These are phyloP conservation scores for Simplicillium sp. DNA, from an alignment of 2,329 filamentous ascomycete genomes.

Conservation along the genomic window DNA sequence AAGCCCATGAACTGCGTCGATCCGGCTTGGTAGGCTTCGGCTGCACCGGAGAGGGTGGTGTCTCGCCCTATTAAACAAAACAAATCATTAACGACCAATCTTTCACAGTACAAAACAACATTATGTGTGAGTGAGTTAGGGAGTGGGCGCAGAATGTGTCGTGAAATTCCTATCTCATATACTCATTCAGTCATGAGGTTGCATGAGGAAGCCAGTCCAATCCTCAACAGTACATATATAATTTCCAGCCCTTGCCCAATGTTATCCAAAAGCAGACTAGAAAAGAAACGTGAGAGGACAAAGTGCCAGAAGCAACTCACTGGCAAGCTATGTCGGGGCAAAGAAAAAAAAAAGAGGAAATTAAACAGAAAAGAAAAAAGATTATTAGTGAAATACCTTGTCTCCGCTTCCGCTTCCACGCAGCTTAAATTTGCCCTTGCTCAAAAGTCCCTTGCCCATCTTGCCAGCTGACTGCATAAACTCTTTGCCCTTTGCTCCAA, in stretches of 20 bases:
- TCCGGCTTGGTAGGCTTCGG: constrained; percentile 24
- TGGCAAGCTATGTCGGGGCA: constrained; percentile 9
- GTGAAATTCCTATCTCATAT: constrained; percentile 33
- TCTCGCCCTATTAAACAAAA: constrained; percentile 25
- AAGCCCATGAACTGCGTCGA: constrained; percentile 34
- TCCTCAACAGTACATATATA: constrained; percentile 12
- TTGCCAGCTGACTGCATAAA: constrained; percentile 79
- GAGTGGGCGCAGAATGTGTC: constrained; percentile 19
- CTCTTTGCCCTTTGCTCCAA: constrained; percentile 81
- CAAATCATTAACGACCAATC: constrained; percentile 25
- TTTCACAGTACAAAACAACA: constrained; percentile 15
- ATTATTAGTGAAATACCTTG: constrained; percentile 74
- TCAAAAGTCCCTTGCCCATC: constrained; percentile 83
- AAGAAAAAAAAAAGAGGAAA: constrained; percentile 5
- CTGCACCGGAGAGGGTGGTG: constrained; percentile 22
- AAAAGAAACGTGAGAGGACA: constrained; percentile 6
- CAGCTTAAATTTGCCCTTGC: constrained; percentile 83
- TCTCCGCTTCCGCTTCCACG: constrained; percentile 57
- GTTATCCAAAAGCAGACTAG: constrained; percentile 4
- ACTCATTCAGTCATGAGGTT: constrained; percentile 23
- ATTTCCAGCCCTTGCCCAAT: constrained; percentile 1
- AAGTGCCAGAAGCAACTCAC: constrained; percentile 9
- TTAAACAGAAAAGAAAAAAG: constrained; percentile 19
- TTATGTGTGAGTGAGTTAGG: constrained; percentile 6
- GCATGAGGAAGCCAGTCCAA: constrained; percentile 15